Base-by-base conservation (phyloP, 2,329 filamentous ascomycete genomes). In the Colletotrichum sp. region DNA sequence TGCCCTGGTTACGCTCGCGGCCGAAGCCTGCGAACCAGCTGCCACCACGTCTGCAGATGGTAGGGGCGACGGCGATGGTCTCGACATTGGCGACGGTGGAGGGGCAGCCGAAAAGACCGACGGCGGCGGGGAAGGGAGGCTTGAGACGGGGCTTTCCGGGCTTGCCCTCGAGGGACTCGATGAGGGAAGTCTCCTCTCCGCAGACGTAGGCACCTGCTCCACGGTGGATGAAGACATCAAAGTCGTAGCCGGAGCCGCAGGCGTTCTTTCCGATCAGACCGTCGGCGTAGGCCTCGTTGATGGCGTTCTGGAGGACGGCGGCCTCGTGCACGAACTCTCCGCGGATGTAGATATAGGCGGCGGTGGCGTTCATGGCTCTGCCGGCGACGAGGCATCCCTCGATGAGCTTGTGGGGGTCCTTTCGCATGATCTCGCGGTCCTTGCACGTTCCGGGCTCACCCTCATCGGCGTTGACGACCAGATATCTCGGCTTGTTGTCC, bases 351-450 rank as follows among this genome's bases (percentile, higher is more conserved):
- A 99, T 99, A 88, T 99, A 99, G 79, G 97, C 97, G 75, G 97
- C 97, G 63, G 95, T 97, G 83, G 96, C 97, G 88, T 99, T 99
- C 97, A 99, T 99, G 83, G 97, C 96, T 83, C 97, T 94, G 68
- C 97, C 97, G 79, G 97, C 96, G 64, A 99, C 94, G 78, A 99
- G 90, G 86, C 97, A 99, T 84, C 97, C 97, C 88, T 99, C 97
- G 83, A 99, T 90, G 79, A 99, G 94, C 91, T 99, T 99, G 90
- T 99, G 97, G 77, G 97, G 97, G 85, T 99, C 97, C 89, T 99
- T 99, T 87, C 97, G 96, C 97, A 99, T 99, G 80, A 99, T 99
- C 87, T 99, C 97, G 83, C 97, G 94, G 86, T 99, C 97, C 89
- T 99, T 99, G 93, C 97, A 99, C 69, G 97, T 99, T 85, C 97